A percentile compares a stretch with the other conserved stretches of the same genome.
Conservation (phyloP, 768 basidiomycete genomes). For the Rubroboletus satanas region DNA sequence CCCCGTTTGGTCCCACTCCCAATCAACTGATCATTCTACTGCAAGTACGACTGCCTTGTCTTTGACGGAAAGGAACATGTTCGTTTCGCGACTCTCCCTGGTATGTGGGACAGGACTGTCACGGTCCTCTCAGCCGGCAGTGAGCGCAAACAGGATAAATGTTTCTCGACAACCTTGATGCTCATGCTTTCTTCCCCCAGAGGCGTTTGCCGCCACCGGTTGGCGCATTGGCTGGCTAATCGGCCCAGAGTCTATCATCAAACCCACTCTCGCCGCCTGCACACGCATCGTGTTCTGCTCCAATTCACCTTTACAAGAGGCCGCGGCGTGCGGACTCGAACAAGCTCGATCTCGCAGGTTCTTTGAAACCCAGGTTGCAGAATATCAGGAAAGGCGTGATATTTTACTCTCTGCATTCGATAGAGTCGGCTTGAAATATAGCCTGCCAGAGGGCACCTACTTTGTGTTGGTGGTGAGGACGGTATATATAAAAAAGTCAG, state of each 20-base stretch:
- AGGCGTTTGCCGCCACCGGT: constrained; percentile 94
- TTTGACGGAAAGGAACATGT: constrained; percentile 87
- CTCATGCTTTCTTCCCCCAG: constrained; percentile 37
- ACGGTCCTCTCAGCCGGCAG: constrained; percentile 96
- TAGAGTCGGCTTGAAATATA: constrained; percentile 77
- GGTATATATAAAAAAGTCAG: neutral
- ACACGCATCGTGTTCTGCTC: constrained; percentile 95
- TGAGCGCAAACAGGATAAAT: constrained; percentile 35
- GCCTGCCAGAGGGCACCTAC: constrained; percentile 85
- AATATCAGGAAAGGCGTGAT: constrained; percentile 77
- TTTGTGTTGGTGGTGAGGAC: constrained; percentile 75
- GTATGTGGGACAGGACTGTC: constrained; percentile 98
- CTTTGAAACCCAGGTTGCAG: constrained; percentile 69
- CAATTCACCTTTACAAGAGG: constrained; percentile 94
- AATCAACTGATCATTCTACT: neutral
- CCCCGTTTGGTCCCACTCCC: neutral
- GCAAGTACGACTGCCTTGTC: constrained; percentile 88
- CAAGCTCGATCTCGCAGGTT: constrained; percentile 66
- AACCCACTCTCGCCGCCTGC: constrained; percentile 82
- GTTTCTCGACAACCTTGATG: neutral
- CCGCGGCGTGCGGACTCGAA: constrained; percentile 86
- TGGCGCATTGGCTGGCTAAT: constrained; percentile 98
- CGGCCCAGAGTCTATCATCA: constrained; percentile 77
- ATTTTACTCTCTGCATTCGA: constrained; percentile 82
- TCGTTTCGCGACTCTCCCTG: constrained; percentile 89